These are phyloP conservation scores for Penicillium ochrochloron DNA, from an alignment of 495 filamentous ascomycete species.

Conservation along the genomic window DNA sequence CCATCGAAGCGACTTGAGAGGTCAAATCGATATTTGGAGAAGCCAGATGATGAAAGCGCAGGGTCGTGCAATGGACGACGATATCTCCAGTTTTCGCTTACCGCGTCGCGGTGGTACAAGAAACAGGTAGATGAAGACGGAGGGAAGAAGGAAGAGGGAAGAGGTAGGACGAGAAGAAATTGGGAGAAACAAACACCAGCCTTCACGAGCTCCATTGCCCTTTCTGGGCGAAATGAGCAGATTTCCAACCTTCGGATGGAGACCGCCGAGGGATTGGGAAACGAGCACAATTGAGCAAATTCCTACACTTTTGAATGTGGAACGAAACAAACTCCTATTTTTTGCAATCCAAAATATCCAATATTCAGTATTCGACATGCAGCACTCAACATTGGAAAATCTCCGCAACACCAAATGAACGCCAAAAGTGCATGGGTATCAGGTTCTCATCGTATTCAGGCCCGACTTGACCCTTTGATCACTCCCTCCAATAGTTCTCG, in stretches of 20 bases:
- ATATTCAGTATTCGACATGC: constrained; percentile 4
- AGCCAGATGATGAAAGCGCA: neutral
- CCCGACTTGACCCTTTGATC: constrained; percentile 43
- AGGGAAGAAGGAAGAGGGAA: neutral
- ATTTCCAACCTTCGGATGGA: constrained; percentile 7
- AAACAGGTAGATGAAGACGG: neutral
- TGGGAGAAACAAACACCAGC: neutral
- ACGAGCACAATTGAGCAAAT: constrained; percentile 43
- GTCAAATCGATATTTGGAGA: neutral
- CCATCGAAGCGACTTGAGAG: neutral
- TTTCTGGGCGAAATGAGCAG: constrained; percentile 11
- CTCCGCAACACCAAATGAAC: constrained; percentile 12
- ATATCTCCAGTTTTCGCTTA: neutral
- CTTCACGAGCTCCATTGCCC: neutral
- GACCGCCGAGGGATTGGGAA: neutral
- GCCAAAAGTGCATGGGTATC: constrained; percentile 28
- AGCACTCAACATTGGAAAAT: neutral
- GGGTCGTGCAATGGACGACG: neutral
- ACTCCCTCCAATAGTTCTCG: constrained; percentile 72
- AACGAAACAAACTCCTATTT: neutral
- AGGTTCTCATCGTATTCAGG: constrained; percentile 19
- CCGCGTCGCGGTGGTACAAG: neutral
- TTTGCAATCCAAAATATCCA: neutral
- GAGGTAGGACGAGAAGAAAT: neutral
- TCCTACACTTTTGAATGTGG: neutral